Evolutionary conservation across 306 rosid genomes (phyloP), one percentile per base, ranked within the genome.

Genomic region (Castanospermum australe): DNA sequence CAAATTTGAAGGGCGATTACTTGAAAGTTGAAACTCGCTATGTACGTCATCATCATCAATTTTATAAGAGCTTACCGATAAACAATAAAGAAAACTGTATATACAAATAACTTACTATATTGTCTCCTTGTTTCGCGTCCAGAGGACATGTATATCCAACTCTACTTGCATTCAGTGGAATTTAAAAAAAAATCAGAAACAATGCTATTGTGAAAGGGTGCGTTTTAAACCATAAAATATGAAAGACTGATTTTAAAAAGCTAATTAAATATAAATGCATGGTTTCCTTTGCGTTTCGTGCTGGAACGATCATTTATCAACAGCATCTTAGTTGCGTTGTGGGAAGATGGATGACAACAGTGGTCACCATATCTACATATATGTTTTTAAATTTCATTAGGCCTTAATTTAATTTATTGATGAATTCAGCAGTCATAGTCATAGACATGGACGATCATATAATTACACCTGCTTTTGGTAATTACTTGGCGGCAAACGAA

Each of bases 401-500:
- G n/a, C n/a, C n/a, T n/a, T n/a, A n/a, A n/a, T n/a, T n/a, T n/a
- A n/a, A n/a, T n/a, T n/a, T n/a, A n/a, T n/a, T n/a, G n/a, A n/a
- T n/a, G n/a, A n/a, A n/a, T n/a, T n/a, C n/a, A n/a, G n/a, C n/a
- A n/a, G n/a, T n/a, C n/a, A n/a, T 15, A 36, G 33, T 72, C 71
- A 76, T 52, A 33, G 21, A 67, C 75, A 42, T 63, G 35, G 13
- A 41, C 45, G 76, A 71, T 54, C 55, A 48, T 66, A 36, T 51
- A 52, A n/a, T n/a, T n/a, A 13, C 6, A 60, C 47, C 84, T 60
- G 45, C 20, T 78, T 82, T 60, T 75, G 82, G 86, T 65, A 80
- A 69, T 81, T 75, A 83, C 80, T 79, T 84, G 86, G 73, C 80
- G n/a, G n/a, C n/a, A n/a, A n/a, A 61, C 51, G 44, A 44, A 82